Percentiles rank a stretch among this genome's conserved stretches.
Evolutionary conservation across 257 asterid genomes (phyloP).

Genomic region (Solanum bulbocastanum): DNA sequence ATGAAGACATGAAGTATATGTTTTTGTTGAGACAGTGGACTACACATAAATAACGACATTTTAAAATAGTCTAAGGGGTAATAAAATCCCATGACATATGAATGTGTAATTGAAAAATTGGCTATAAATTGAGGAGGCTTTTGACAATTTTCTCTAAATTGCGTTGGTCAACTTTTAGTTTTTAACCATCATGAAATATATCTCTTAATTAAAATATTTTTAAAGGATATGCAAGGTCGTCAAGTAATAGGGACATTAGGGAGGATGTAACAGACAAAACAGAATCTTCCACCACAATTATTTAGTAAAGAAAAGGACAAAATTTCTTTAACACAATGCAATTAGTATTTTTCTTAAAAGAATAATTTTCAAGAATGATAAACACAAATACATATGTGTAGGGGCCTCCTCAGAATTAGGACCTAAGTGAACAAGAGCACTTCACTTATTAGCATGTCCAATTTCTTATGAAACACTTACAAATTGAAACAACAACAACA

Average conservation of each 20-base stretch:
- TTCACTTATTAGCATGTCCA: neutral
- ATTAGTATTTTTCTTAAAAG: neutral
- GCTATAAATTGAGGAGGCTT: too few relatives aligned
- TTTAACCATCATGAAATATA: neutral
- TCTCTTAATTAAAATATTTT: too few relatives aligned
- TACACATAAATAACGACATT: too few relatives aligned
- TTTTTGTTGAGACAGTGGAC: too few relatives aligned
- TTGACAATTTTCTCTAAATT: too few relatives aligned
- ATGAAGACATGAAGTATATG: too few relatives aligned
- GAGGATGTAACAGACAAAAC: neutral
- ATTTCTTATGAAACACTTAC: neutral
- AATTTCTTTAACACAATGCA: neutral
- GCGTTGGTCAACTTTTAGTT: neutral
- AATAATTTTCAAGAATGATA: neutral
- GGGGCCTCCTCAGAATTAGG: neutral
- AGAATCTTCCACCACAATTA: neutral
- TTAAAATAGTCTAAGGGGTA: too few relatives aligned
- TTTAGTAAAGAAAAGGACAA: neutral
- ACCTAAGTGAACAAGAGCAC: neutral
- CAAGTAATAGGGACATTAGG: neutral
- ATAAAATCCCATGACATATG: too few relatives aligned
- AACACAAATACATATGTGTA: neutral
- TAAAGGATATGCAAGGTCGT: too few relatives aligned
- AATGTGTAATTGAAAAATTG: too few relatives aligned
- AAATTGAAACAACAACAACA: neutral